Conservation (phyloP, 345 rosid species). For the Eucalyptus sideroxylon region DNA sequence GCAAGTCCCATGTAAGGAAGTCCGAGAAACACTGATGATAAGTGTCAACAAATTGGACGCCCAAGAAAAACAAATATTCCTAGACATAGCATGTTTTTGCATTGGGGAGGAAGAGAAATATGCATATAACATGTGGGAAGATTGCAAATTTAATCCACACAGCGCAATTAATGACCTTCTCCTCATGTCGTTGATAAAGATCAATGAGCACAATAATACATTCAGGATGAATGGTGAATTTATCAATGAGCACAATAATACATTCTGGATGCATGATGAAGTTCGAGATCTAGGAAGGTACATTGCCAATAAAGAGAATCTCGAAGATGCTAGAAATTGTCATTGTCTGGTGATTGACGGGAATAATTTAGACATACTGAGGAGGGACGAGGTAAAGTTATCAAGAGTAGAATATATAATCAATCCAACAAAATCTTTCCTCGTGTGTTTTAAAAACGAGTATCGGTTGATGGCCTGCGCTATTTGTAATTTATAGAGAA, state of each 20-base stretch:
- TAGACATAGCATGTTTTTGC: background rate
- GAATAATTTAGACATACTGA: background rate
- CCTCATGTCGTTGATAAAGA: background rate
- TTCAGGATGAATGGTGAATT: background rate
- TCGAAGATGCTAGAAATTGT: background rate
- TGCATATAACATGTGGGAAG: background rate
- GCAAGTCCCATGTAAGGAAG: too few species aligned
- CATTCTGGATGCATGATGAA: background rate
- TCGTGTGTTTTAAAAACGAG: too few species aligned
- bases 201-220: background rate
- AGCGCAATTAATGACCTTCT: background rate
- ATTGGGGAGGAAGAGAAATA: background rate
- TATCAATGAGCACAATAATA: background rate
- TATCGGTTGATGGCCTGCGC: too few species aligned
- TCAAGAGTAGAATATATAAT: too few species aligned
- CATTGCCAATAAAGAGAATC: background rate
- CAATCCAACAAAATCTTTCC: background rate
- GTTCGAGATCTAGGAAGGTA: background rate
- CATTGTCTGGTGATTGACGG: background rate
- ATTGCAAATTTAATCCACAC: background rate
- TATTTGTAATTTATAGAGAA: too few species aligned
- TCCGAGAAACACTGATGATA: too few species aligned
- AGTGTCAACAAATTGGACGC: too few species aligned
- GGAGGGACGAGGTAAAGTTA: background rate
- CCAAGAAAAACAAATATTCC: too few species aligned